Evolutionary conservation across 2,329 filamentous ascomycete species (phyloP).

Genomic region (Exophiala calicioides): DNA sequence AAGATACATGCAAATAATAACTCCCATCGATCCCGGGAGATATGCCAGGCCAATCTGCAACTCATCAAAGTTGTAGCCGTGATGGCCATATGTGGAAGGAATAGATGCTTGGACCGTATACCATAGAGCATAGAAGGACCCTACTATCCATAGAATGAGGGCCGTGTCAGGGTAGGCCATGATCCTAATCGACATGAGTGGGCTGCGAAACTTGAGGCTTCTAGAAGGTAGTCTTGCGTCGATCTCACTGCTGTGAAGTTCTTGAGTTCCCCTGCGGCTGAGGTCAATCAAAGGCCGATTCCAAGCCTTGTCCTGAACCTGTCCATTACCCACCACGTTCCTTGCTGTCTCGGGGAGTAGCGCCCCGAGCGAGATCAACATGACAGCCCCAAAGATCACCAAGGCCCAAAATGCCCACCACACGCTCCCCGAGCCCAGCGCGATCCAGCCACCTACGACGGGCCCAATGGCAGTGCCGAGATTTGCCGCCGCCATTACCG

Average conservation of each 20-base stretch:
- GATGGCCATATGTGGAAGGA: constrained; percentile 47
- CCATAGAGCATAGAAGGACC: constrained; percentile 42
- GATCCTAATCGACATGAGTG: constrained; percentile 14
- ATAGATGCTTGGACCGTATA: constrained; percentile 42
- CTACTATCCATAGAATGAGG: constrained; percentile 18
- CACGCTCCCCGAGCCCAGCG: constrained; percentile 22
- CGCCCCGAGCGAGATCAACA: constrained; percentile 7
- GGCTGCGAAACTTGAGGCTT: constrained; percentile 9
- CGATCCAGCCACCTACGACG: constrained; percentile 49
- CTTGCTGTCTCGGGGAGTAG: constrained; percentile 22
- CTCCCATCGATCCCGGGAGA: constrained; percentile 31
- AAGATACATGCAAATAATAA: constrained; percentile 26
- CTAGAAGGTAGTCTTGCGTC: background rate
- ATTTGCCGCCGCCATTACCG: constrained; percentile 34
- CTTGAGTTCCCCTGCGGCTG: background rate
- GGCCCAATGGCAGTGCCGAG: constrained; percentile 53
- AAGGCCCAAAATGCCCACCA: constrained; percentile 33
- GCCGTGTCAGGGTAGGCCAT: constrained; percentile 17
- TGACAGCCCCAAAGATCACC: constrained; percentile 25
- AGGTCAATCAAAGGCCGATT: background rate
- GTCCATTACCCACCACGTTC: constrained; percentile 11
- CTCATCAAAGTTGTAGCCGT: constrained; percentile 49
- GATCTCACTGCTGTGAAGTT: background rate
- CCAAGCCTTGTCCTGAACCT: background rate
- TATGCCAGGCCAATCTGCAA: constrained; percentile 45